A percentile compares a stretch with the other conserved stretches of the same genome.
These are phyloP conservation scores for Umbilicus rupestris DNA, from an alignment of 164 flowering plant genomes.

Conservation along the genomic window DNA sequence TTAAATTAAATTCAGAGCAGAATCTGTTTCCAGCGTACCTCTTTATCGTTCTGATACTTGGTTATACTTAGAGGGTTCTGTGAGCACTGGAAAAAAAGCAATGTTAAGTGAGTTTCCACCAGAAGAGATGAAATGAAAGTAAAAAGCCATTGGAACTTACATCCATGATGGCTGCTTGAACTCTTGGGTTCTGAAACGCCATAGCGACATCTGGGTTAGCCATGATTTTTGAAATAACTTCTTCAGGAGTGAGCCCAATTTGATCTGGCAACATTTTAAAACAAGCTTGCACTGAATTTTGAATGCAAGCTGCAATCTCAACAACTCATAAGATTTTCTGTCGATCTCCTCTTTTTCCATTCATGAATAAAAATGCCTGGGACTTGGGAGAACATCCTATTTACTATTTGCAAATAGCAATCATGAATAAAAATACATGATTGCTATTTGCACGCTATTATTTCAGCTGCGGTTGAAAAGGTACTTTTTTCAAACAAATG, in stretches of 20 bases:
- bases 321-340: no score
- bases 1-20: not conserved
- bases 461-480: not conserved
- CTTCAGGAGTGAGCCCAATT: conserved; percentile 92
- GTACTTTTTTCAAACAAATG: not conserved
- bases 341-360: no score
- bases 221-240: conserved; percentile 86
- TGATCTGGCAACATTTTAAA: conserved; percentile 45
- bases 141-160: conserved; percentile 30
- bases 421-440: no score
- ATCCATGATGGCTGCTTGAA: conserved; percentile 96
- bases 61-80: conserved; percentile 80
- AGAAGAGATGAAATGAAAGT: not conserved
- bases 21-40: conserved; percentile 34
- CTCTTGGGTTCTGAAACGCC: conserved; percentile 97
- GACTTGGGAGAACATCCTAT: no score
- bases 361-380: no score
- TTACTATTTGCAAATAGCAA: no score
- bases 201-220: conserved; percentile 93
- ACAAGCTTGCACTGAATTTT: not conserved
- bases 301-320: no score
- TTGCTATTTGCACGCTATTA: no score
- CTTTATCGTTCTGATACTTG: conserved; percentile 92
- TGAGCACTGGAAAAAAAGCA: conserved; percentile 61
- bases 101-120: not conserved